Evolutionary conservation across 2,329 filamentous ascomycete species (phyloP).

Genomic region (Xylaria sp.): DNA sequence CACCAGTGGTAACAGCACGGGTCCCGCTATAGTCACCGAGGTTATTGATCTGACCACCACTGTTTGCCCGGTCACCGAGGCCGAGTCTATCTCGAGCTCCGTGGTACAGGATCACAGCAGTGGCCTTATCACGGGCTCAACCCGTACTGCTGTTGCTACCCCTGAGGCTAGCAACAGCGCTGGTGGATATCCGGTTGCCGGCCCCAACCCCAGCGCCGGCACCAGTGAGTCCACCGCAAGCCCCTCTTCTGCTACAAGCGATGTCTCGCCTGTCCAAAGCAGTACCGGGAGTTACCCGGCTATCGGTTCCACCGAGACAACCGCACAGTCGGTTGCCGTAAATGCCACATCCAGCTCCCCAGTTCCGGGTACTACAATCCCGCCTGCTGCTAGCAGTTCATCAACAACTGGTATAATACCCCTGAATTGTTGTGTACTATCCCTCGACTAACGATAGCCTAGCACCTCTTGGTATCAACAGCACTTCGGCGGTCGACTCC

Average conservation of each 20-base stretch:
- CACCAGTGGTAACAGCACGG: slow-evolving; percentile 31
- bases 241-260: slow-evolving; percentile 6
- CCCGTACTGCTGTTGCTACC: slow-evolving; percentile 27
- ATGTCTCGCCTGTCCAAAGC: too few relatives aligned
- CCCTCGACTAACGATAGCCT: not conserved
- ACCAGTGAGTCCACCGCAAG: not conserved
- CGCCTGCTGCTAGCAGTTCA: not conserved
- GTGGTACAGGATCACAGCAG: slow-evolving; percentile 37
- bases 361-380: not conserved
- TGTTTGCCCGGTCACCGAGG: slow-evolving; percentile 42
- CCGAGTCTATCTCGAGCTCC: slow-evolving; percentile 36
- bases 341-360: not conserved
- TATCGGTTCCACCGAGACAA: not conserved
- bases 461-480: not conserved
- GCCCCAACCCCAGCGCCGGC: not conserved
- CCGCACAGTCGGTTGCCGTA: not conserved
- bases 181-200: slow-evolving; percentile 11
- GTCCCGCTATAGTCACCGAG: slow-evolving; percentile 39
- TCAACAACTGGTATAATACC: slow-evolving; percentile 2
- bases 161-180: slow-evolving; percentile 12
- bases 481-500: not conserved
- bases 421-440: not conserved
- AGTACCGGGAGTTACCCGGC: not conserved
- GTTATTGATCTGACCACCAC: slow-evolving; percentile 42
- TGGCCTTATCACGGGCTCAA: slow-evolving; percentile 35